phyloP scores from a whole-genome alignment of 2,329 filamentous ascomycete species.

The Aspergillus ruber region DNA sequence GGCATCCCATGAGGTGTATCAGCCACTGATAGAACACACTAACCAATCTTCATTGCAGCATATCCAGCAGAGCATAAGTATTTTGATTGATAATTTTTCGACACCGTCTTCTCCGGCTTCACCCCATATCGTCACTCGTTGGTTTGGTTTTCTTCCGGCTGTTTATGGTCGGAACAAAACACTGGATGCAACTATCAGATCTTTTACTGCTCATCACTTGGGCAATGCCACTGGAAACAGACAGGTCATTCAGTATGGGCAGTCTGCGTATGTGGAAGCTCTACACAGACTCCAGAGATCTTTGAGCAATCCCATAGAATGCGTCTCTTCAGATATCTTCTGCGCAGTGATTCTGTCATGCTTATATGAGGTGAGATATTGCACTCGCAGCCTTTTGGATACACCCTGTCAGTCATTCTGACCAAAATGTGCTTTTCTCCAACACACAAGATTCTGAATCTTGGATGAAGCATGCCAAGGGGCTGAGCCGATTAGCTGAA shows the following conservation, averaged over 20 bases:
- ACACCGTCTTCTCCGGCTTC: conserved; percentile 11
- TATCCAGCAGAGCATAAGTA: conserved; percentile 16
- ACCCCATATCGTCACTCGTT: conserved; percentile 14
- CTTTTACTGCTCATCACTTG: conserved; percentile 22
- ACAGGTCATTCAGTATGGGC: conserved; percentile 18
- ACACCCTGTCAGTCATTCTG: neutral
- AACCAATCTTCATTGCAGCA: conserved; percentile 7
- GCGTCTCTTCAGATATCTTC: conserved; percentile 20
- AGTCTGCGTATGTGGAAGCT: conserved; percentile 19
- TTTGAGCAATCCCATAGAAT: conserved; percentile 11
- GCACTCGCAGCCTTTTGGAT: neutral
- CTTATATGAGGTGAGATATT: conserved; percentile 20
- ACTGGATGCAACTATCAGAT: conserved; percentile 20
- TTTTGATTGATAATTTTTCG: conserved; percentile 18
- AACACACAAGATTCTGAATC: conserved; percentile 17
- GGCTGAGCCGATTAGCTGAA: conserved; percentile 18
- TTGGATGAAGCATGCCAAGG: conserved; percentile 27
- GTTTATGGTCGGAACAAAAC: conserved; percentile 19
- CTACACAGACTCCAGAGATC: conserved; percentile 16
- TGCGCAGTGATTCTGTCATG: conserved; percentile 25
- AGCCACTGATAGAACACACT: too few species aligned
- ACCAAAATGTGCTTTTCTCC: conserved; percentile 18
- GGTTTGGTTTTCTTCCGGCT: conserved; percentile 18
- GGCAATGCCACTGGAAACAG: conserved; percentile 12
- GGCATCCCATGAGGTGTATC: too few species aligned